A percentile compares a stretch with the other conserved stretches of the same genome.
Evolutionary conservation across 768 basidiomycete genomes (phyloP).

Genomic region (Gloeophyllum trabeum): DNA sequence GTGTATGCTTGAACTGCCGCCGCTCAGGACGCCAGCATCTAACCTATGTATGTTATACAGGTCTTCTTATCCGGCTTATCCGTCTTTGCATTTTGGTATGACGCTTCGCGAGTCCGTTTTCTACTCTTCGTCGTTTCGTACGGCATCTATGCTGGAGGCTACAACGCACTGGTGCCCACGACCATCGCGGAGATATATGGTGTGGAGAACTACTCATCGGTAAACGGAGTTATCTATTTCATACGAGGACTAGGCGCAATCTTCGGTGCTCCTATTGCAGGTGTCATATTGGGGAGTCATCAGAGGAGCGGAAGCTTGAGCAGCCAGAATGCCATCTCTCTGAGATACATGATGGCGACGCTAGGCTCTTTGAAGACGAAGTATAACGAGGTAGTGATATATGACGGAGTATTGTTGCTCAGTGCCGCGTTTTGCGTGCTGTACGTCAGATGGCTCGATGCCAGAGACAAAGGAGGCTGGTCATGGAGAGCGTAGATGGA

Average conservation of each 20-base stretch:
- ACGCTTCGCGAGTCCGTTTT: constrained; percentile 25
- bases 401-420: no score
- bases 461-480: no score
- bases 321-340: constrained; percentile 7
- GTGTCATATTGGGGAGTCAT: constrained; percentile 27
- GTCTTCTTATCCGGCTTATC: constrained; percentile 26
- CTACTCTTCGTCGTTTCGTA: constrained; percentile 28
- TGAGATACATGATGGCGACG: not conserved
- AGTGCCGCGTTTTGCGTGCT: no score
- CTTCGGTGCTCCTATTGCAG: constrained; percentile 30
- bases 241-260: constrained; percentile 29
- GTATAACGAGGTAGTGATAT: constrained; percentile 27
- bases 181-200: constrained; percentile 33
- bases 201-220: constrained; percentile 27
- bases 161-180: constrained; percentile 32
- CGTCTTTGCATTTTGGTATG: constrained; percentile 32
- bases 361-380: constrained; percentile 12
- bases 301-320: constrained; percentile 20
- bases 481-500: no score
- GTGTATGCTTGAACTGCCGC: not conserved
- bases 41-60: no score
- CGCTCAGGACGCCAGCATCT: not conserved
- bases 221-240: constrained; percentile 30
- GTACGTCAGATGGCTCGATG: no score
- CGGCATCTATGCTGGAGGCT: constrained; percentile 31